Conservation (phyloP, 1,139 yeast species). For the Suhomyces bokatorum region DNA sequence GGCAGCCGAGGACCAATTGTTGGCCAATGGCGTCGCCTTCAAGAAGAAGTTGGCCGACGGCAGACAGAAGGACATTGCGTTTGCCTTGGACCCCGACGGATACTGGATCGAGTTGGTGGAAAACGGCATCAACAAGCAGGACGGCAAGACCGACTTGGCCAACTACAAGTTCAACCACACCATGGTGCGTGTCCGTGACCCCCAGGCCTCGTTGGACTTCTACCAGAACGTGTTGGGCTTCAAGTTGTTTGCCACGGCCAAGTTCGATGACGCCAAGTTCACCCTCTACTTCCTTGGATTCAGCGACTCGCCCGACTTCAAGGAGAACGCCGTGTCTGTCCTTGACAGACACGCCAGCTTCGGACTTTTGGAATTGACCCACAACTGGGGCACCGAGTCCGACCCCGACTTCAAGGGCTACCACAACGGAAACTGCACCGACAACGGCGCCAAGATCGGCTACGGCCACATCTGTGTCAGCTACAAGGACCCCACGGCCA, state of each 20-base stretch:
- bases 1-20: slow-evolving; percentile 56
- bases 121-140: slow-evolving; percentile 48
- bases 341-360: slow-evolving; percentile 47
- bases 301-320: slow-evolving; percentile 41
- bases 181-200: slow-evolving; percentile 91
- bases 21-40: slow-evolving; percentile 65
- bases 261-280: slow-evolving; percentile 70
- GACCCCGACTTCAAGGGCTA: slow-evolving; percentile 70
- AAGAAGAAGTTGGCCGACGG: slow-evolving; percentile 86
- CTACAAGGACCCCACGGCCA: slow-evolving; percentile 60
- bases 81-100: slow-evolving; percentile 92
- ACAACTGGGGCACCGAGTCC: slow-evolving; percentile 91
- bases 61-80: slow-evolving; percentile 88
- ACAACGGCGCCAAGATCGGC: slow-evolving; percentile 66
- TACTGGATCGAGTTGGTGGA: slow-evolving; percentile 93
- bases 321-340: slow-evolving; percentile 34
- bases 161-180: slow-evolving; percentile 79
- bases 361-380: slow-evolving; percentile 83
- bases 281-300: slow-evolving; percentile 84
- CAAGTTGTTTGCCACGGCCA: slow-evolving; percentile 60
- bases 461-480: slow-evolving; percentile 84
- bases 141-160: slow-evolving; percentile 36
- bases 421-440: slow-evolving; percentile 74
- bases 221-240: slow-evolving; percentile 80
- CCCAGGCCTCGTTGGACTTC: slow-evolving; percentile 69